phyloP scores from a whole-genome alignment of 192 early-diverging fungal species.

The Podila clonocystis region DNA sequence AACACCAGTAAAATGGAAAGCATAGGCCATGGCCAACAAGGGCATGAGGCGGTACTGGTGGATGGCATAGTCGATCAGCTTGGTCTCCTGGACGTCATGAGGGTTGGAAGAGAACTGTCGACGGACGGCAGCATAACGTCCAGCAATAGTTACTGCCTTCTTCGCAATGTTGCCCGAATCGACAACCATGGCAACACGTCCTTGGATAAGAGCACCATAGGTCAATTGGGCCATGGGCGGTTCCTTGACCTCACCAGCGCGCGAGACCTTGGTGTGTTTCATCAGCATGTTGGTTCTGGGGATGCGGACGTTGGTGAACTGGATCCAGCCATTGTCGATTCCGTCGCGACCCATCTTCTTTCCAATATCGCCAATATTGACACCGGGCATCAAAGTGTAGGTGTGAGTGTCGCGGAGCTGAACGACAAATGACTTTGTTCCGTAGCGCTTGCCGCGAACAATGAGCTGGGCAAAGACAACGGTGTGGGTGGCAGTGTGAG shows the following conservation, averaged over 20 bases:
- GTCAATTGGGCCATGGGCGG: constrained; percentile 84
- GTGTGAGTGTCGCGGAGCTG: constrained; percentile 84
- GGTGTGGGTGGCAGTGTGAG: constrained; percentile 83
- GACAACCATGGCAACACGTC: constrained; percentile 80
- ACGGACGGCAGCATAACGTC: constrained; percentile 89
- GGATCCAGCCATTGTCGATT: constrained; percentile 93
- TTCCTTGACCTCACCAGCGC: constrained; percentile 78
- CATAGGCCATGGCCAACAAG: constrained; percentile 88
- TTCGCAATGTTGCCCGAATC: constrained; percentile 88
- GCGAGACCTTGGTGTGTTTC: constrained; percentile 89
- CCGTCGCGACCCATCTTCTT: constrained; percentile 93
- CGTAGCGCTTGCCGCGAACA: constrained; percentile 82
- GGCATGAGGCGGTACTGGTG: constrained; percentile 93
- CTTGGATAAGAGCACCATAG: constrained; percentile 86
- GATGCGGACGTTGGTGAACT: constrained; percentile 90
- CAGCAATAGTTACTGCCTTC: constrained; percentile 92
- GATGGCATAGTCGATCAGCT: constrained; percentile 90
- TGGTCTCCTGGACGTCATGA: constrained; percentile 75
- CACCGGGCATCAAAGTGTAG: constrained; percentile 79
- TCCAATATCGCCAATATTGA: constrained; percentile 91
- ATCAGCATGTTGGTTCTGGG: constrained; percentile 90
- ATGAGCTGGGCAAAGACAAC: constrained; percentile 86
- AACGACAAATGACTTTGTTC: constrained; percentile 89
- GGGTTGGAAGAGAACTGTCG: constrained; percentile 81
- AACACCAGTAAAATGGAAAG: constrained; percentile 89